phyloP scores from a whole-genome alignment of 306 rosid genomes.

The Castanea sativa region DNA sequence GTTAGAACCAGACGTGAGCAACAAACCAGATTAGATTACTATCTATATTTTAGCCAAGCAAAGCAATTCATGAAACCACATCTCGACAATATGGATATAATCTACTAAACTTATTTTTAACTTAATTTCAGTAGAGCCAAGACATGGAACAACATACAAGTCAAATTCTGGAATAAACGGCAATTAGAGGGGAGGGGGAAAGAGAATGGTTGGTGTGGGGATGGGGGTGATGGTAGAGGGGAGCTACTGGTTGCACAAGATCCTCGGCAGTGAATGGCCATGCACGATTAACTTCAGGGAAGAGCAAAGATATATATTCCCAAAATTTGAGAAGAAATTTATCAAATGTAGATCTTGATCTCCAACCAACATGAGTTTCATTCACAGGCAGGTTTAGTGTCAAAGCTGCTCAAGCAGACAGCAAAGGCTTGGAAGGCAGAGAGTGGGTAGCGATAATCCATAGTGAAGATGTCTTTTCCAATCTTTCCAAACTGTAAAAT shows the following conservation, averaged over 20 bases:
- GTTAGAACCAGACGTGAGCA: not conserved
- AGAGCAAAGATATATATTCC: constrained; percentile 2
- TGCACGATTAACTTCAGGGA: constrained; percentile 27
- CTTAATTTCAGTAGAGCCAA: constrained; percentile 33
- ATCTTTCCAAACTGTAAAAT: constrained; percentile 87
- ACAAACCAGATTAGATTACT: not conserved
- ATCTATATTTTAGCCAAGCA: not conserved
- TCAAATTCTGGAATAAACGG: constrained; percentile 29
- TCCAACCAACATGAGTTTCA: constrained; percentile 30
- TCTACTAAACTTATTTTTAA: constrained; percentile 18
- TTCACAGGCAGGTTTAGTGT: constrained; percentile 90
- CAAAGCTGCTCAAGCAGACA: constrained; percentile 88
- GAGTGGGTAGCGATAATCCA: constrained; percentile 92
- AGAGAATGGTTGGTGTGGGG: too few relatives aligned
- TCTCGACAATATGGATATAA: constrained; percentile 5
- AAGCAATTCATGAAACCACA: not conserved
- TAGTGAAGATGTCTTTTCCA: constrained; percentile 80
- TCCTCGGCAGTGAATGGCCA: constrained; percentile 25
- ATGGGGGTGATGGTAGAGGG: not conserved
- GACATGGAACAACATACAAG: constrained; percentile 37
- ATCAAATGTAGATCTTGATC: constrained; percentile 20
- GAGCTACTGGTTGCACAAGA: constrained; percentile 33
- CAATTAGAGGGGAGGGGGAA: constrained; percentile 17
- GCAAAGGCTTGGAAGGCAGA: constrained; percentile 91
- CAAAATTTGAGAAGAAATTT: constrained; percentile 12